Evolutionary conservation across 2,329 filamentous ascomycete species (phyloP), one percentile per base, ranked within the genome.

Genomic region (Pseudogymnoascus sp.): DNA sequence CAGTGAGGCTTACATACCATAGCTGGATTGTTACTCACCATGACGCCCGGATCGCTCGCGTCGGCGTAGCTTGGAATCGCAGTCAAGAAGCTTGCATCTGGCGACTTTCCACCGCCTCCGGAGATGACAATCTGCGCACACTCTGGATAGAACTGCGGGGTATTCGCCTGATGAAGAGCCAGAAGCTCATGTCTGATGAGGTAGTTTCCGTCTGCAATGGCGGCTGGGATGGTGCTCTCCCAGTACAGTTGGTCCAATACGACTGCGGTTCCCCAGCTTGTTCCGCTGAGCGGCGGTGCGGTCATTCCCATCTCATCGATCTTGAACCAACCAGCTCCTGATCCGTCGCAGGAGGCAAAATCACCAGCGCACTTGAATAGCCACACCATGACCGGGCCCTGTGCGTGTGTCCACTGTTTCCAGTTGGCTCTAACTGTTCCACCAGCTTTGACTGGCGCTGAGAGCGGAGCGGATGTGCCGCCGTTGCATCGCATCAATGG

Each of bases 321-420:
- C 75, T 83, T 83, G 77, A 83, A 84, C 81, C 81, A 84, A 60
- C 75, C 74, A 66, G 77, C 75, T 30, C 77, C 76, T 57, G 77
- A 78, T 37, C 82, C 81, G 63, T 80, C 76, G 67, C 80, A 83
- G 36, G 74, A 33, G 11, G 70, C 71, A 69, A 82, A 81, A 58
- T 74, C 76, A 36, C 75, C 73, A 2, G 77, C 69, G 70, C 81
- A 83, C 63, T 80, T 77, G 74, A 80, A 80, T 68, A 80, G 69
- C 77, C 78, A 84, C 2, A 84, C 81, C 76, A 83, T 80, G 39
- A 84, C 79, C 14, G 82, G 82, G 1, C 81, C 82, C 67, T 84
- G 81, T 61, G 75, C 71, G 68, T 84, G 81, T 0, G 81, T 83
- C 81, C 82, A 84, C 69, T 84, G 81, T 38, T 71, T 69, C 80